A percentile compares a stretch with the other conserved stretches of the same genome.
Evolutionary conservation across 768 basidiomycete genomes (phyloP).

Genomic region (Suillus luteus): DNA sequence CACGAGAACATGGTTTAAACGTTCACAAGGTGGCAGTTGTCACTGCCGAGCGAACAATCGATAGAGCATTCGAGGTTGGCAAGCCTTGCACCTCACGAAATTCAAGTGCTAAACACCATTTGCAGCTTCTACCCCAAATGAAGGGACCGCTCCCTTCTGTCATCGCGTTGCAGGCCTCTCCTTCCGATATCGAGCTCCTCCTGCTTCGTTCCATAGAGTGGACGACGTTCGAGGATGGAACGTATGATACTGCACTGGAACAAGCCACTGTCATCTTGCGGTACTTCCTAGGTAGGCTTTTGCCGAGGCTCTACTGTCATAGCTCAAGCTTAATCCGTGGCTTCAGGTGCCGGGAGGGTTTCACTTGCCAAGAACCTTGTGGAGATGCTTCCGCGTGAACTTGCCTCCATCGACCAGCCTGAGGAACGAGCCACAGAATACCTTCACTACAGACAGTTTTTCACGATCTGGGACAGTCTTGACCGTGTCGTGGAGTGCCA

Average conservation of each 20-base stretch:
- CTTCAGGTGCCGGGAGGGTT: conserved; percentile 70
- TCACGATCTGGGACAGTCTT: conserved; percentile 69
- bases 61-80: conserved; percentile 64
- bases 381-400: conserved; percentile 61
- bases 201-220: conserved; percentile 91
- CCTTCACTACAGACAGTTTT: conserved; percentile 79
- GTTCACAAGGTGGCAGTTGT: conserved; percentile 76
- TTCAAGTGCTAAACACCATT: neutral
- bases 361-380: conserved; percentile 64
- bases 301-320: neutral
- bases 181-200: conserved; percentile 59
- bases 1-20: conserved; percentile 84
- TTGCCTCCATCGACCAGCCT: conserved; percentile 62
- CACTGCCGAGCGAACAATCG: conserved; percentile 78
- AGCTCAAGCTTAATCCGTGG: neutral
- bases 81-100: conserved; percentile 8
- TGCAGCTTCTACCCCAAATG: conserved; percentile 36
- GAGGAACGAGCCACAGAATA: conserved; percentile 76
- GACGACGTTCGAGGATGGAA: conserved; percentile 78
- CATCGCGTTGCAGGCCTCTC: conserved; percentile 54
- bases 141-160: conserved; percentile 63
- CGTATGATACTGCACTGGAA: conserved; percentile 76
- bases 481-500: conserved; percentile 63
- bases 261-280: conserved; percentile 88
- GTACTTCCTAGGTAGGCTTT: conserved; percentile 78